phyloP scores from a whole-genome alignment of 768 basidiomycete genomes.

The Trametes punicea region DNA sequence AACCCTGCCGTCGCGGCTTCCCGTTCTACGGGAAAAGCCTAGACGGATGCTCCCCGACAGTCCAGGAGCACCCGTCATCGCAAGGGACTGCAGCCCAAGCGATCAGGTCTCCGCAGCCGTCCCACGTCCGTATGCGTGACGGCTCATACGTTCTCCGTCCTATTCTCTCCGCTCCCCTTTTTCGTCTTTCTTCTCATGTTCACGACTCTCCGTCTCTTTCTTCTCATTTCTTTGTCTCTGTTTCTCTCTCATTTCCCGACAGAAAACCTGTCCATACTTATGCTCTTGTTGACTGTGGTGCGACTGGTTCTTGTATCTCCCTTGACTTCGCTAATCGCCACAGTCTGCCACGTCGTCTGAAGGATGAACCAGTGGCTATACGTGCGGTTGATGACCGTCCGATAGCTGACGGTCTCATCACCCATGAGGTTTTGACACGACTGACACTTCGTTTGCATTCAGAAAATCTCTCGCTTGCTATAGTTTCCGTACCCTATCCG shows the following conservation, averaged over 20 bases:
- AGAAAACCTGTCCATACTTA: slow-evolving; percentile 31
- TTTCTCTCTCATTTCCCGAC: slow-evolving; percentile 29
- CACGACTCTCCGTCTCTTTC: slow-evolving; percentile 5
- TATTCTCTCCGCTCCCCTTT: slow-evolving; percentile 7
- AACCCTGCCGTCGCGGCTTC: slow-evolving; percentile 6
- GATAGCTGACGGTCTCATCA: slow-evolving; percentile 38
- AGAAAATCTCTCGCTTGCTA: slow-evolving; percentile 29
- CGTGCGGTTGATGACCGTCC: slow-evolving; percentile 37
- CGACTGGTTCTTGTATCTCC: slow-evolving; percentile 37
- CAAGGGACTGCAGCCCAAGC: slow-evolving; percentile 1
- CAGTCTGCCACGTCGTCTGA: slow-evolving; percentile 30
- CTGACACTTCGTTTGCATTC: slow-evolving; percentile 27
- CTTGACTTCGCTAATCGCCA: slow-evolving; percentile 32
- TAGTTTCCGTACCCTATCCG: slow-evolving; percentile 34
- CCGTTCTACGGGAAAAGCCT: slow-evolving; percentile 21
- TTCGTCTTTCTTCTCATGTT: slow-evolving; percentile 10
- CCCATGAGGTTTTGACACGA: slow-evolving; percentile 33
- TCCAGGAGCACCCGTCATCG: slow-evolving; percentile 22
- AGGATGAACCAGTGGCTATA: slow-evolving; percentile 35
- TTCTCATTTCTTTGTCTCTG: slow-evolving; percentile 26
- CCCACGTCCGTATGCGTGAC: not conserved
- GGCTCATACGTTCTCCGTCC: slow-evolving; percentile 11
- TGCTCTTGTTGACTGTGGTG: slow-evolving; percentile 37
- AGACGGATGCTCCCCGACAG: slow-evolving; percentile 14
- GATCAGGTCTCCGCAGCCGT: not conserved